Base-by-base conservation (phyloP, 352 stramenopile species). In the Phytophthora rubi region DNA sequence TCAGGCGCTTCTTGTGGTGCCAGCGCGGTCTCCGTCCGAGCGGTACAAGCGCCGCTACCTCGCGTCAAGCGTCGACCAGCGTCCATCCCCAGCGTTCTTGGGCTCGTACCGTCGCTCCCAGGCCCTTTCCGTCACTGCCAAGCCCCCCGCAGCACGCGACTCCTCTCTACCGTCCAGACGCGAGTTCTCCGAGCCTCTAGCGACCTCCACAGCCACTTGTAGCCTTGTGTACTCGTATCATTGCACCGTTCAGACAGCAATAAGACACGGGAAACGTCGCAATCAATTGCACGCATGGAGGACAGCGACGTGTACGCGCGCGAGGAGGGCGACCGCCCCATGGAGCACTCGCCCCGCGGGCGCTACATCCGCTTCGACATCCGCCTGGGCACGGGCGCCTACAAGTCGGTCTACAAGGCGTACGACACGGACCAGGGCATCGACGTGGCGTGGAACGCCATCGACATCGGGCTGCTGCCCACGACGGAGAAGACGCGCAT, bases 391-490 rank as follows among this genome's bases (percentile, higher is more conserved):
- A 92, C 79, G 21, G 88, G 88, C 53, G 88, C 91, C 45, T 97
- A 97, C 79, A 97, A 97, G 74, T 93, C 88, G 7, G 89, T 97
- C 39, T 98, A 97, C 73, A 96, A 97, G 70, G 93, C 90, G 15
- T 99, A 99, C 80, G 98, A 99, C 78, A 99, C 97, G 23, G 96
- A 98, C 67, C 96, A 99, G 75, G 98, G 98, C 54, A 99, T 99
- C 65, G 97, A 99, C 75, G 97, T 99, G 59, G 98, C 98, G 13
- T 99, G 98, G 98, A 99, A 99, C 69, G 94, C 98, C 32, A 98
- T 99, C 28, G 97, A 98, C 74, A 93, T 99, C 52, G 88, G 86
- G n/a, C 86, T 97, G 35, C 86, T 99, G n/a, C 95, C 97, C 4
- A 95, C 93, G 59, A 92, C 91, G 8, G 97, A 99, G 79, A 96